Base-by-base conservation (phyloP, 208 protist species). In the Kentomonas sorsogonicus region DNA sequence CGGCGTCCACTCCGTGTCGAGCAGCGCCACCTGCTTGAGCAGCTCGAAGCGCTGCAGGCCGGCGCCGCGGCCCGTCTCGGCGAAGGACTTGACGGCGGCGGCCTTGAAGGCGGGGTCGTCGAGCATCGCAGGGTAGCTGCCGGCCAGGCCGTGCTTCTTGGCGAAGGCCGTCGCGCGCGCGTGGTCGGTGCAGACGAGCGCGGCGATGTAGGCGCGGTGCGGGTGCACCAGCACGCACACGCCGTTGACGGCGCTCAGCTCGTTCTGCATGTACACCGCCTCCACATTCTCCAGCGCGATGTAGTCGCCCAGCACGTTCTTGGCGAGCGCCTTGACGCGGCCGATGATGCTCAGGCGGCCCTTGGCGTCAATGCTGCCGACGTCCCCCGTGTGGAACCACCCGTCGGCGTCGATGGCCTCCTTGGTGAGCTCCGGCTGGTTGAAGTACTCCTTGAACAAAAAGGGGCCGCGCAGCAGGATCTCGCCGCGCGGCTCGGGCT, bases 241-340 rank as follows among this genome's bases (percentile, higher is more conserved):
- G 20, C 75, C 77, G 38, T 81, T 83, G 30, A 63, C 58, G 13
- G 82, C 67, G 31, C 79, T 62, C 10, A 94, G 72, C 26, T 63
- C 57, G 55, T 91, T 74, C 40, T 74, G 48, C 3, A 61, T 59
- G 66, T 94, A 94, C 25, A 84, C 67, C 7, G 88, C 57, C 52
- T 94, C 84, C 0, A 97, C 60, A 7, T 16, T 63, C 52, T 97
- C 91, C 36, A 95, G 53, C 11, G 89, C 86, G 41, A 97, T 87
- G 74, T 96, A 97, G 76, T 97, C 90, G 26, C 94, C 94, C 13
- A 89, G 69, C n/a, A 60, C 70, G 58, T 93, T 89, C 76, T 96
- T 96, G 56, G 88, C 89, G 38, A 97, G 72, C n/a, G 88, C 86
- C 79, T 97, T 97, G 38, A 86, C 71, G 63, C 93, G 84, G 16